These are phyloP conservation scores for Saprolegnia diclina DNA, from an alignment of 352 stramenopile species.

Conservation along the genomic window DNA sequence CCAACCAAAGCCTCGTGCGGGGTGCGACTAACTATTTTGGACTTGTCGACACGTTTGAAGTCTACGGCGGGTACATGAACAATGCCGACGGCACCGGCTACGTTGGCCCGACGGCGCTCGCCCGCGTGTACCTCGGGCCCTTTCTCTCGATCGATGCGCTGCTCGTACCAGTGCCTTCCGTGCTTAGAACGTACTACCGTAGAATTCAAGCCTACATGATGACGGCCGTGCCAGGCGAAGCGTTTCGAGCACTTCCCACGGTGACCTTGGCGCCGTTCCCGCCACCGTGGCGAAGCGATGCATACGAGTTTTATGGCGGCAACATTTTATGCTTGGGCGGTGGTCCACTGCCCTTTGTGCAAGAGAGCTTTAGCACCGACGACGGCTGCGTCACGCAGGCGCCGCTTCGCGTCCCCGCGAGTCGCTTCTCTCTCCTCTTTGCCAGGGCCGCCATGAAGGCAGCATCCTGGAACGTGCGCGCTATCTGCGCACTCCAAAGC, in stretches of 20 bases:
- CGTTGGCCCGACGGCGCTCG: neutral
- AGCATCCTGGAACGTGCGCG: neutral
- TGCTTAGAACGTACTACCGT: neutral
- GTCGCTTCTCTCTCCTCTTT: neutral
- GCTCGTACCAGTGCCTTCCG: neutral
- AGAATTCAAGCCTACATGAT: neutral
- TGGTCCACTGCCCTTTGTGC: neutral
- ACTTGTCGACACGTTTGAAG: neutral
- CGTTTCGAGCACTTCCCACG: neutral
- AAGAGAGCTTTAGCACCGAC: neutral
- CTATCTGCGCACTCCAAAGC: neutral
- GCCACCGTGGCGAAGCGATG: neutral
- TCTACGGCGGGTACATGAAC: neutral
- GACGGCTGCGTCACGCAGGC: neutral
- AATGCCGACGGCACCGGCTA: neutral
- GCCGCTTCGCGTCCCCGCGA: neutral
- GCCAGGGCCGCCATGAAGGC: neutral
- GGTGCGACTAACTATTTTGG: neutral
- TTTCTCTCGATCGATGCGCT: neutral
- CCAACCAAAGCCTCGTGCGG: neutral
- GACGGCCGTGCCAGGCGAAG: neutral
- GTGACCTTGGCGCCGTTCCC: neutral
- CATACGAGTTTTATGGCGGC: neutral
- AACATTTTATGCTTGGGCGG: neutral
- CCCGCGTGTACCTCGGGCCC: neutral